These are phyloP conservation scores for Botrytis tulipae DNA, from an alignment of 2,329 filamentous ascomycete species.

Conservation along the genomic window DNA sequence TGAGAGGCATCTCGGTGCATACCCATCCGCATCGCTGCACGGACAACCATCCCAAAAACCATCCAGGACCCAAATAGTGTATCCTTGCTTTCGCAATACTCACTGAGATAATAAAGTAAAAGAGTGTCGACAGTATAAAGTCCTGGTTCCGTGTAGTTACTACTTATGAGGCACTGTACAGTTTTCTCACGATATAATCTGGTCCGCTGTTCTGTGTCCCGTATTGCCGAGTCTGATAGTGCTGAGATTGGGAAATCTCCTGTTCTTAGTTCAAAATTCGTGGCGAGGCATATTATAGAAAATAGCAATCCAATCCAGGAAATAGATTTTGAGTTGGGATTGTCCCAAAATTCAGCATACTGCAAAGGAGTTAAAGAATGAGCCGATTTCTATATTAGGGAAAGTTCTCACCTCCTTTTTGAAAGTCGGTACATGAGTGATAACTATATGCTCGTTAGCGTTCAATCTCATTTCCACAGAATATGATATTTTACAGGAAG, in stretches of 20 bases:
- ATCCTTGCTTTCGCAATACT: constrained; percentile 51
- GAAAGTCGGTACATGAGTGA: constrained; percentile 53
- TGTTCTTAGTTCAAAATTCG: constrained; percentile 16
- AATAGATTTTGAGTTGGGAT: constrained; percentile 39
- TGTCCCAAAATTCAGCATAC: constrained; percentile 37
- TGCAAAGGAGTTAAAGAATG: constrained; percentile 23
- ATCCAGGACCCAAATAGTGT: constrained; percentile 55
- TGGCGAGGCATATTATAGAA: constrained; percentile 22
- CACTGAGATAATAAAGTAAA: constrained; percentile 51
- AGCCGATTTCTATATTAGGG: background rate
- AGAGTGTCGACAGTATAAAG: constrained; percentile 51
- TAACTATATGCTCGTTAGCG: constrained; percentile 14
- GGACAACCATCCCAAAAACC: constrained; percentile 50
- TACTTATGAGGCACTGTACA: constrained; percentile 51
- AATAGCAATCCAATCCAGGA: constrained; percentile 55
- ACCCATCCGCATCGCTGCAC: constrained; percentile 57
- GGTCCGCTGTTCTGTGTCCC: constrained; percentile 44
- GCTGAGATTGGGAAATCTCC: constrained; percentile 30
- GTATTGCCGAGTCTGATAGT: constrained; percentile 47
- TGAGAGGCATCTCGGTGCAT: constrained; percentile 55
- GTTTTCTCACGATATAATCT: constrained; percentile 49
- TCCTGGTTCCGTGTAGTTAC: constrained; percentile 51
- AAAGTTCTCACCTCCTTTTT: constrained; percentile 41
- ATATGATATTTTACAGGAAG: constrained; percentile 48
- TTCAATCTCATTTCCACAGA: background rate